Evolutionary conservation across 129 eudicot species (phyloP).

Genomic region (Kitagawia praeruptora): DNA sequence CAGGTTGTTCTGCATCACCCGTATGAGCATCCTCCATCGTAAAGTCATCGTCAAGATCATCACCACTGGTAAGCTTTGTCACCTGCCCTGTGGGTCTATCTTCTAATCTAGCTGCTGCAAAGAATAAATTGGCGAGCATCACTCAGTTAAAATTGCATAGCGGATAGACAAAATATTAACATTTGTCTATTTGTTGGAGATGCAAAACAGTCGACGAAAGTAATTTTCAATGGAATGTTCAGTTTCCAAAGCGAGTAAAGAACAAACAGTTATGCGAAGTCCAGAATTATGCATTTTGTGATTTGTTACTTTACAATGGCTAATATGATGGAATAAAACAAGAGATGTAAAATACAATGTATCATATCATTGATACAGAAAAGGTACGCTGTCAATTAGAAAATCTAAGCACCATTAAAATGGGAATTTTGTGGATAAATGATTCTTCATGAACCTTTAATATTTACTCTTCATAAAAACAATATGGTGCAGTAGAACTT

Average conservation of each 20-base stretch:
- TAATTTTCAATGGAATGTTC: neutral
- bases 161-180: neutral
- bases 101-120: slow-evolving; percentile 25
- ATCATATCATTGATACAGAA: too few relatives aligned
- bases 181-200: neutral
- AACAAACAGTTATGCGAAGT: neutral
- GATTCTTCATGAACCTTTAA: neutral
- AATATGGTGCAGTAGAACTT: neutral
- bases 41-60: slow-evolving; percentile 92
- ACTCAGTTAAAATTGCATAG: neutral
- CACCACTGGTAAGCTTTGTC: slow-evolving; percentile 77
- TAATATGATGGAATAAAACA: too few relatives aligned
- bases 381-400: too few relatives aligned
- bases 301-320: neutral
- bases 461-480: neutral
- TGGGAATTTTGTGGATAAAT: too few relatives aligned
- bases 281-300: neutral
- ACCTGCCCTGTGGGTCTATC: slow-evolving; percentile 47
- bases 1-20: slow-evolving; percentile 16
- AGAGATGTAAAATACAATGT: too few relatives aligned
- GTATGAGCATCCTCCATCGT: slow-evolving; percentile 18
- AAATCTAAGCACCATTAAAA: too few relatives aligned
- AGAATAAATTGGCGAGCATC: neutral
- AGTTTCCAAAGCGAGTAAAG: neutral
- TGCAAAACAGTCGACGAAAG: neutral